phyloP scores from a whole-genome alignment of 257 asterid genomes.

The Phtheirospermum japonicum region DNA sequence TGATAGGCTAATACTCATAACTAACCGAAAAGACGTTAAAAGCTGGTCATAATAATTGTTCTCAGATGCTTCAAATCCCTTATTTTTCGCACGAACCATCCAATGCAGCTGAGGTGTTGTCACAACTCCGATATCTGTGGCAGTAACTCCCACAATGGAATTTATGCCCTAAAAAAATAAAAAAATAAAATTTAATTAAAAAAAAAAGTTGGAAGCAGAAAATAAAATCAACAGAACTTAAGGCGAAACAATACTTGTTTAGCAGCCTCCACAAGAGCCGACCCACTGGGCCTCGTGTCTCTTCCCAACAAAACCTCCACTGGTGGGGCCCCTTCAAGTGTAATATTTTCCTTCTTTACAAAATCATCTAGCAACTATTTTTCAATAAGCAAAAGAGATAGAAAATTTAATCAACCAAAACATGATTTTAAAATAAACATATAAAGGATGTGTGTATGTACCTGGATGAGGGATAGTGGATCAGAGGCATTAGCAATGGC shows the following conservation, averaged over 20 bases:
- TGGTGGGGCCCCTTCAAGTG: conserved; percentile 46
- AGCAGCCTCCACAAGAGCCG: conserved; percentile 69
- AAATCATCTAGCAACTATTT: conserved; percentile 67
- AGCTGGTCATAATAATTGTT: conserved; percentile 59
- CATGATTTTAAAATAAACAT: not conserved
- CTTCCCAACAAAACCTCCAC: conserved; percentile 70
- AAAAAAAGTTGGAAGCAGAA: not conserved
- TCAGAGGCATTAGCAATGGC: conserved; percentile 71
- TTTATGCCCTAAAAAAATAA: conserved; percentile 49
- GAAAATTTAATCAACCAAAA: not conserved
- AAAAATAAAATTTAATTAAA: not conserved
- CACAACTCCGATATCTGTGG: conserved; percentile 65
- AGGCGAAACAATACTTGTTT: conserved; percentile 46
- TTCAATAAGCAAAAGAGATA: conserved; percentile 1
- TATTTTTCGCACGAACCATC: conserved; percentile 87
- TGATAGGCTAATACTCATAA: conserved; percentile 17
- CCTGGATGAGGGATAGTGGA: conserved; percentile 63
- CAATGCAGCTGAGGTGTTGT: conserved; percentile 97
- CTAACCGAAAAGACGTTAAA: conserved; percentile 68
- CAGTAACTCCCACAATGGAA: conserved; percentile 62
- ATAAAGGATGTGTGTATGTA: conserved; percentile 17
- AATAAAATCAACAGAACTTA: conserved; percentile 3
- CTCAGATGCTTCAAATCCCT: conserved; percentile 71
- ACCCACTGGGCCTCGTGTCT: conserved; percentile 95
- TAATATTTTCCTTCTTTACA: conserved; percentile 53